Base-by-base conservation (phyloP, 2,329 filamentous ascomycete genomes). In the Lachnellula suecica region DNA sequence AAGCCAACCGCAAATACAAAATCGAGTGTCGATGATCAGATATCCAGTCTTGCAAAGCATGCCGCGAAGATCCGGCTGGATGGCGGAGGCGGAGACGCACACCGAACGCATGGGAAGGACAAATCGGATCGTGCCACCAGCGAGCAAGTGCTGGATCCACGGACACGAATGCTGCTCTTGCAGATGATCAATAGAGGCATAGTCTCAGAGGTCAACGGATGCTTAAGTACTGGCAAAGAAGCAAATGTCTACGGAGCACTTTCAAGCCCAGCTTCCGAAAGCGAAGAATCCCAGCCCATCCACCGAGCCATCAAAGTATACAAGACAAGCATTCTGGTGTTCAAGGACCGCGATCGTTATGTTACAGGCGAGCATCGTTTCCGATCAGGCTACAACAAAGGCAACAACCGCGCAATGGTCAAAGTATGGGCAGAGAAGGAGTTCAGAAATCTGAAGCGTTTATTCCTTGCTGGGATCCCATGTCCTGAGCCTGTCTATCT, bases 391-490 rank as follows among this genome's bases (percentile, higher is more conserved):
- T 94, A 93, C 68, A 94, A 93, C 73, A 97, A 97, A 77, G 88
- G 88, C 60, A 96, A 91, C 73, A 96, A 91, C 74, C 84, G 92
- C 44, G 91, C 93, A 61, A 97, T 97, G 93, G 93, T 99, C 61
- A 96, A 96, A 72, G 79, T 97, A 22, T 99, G 94, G 94, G 95
- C 95, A 0, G 93, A 99, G 74, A 99, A 99, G 74, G 94, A 99
- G 73, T 96, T 95, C 75, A 84, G 94, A 38, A 99, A 99, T 72
- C 72, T 99, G 65, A 86, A 91, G 61, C 82, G 94, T 51, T 87
- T 99, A 57, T 78, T 95, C 70, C 76, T 83, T 5, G 88, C 92
- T 7, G 90, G 89, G 7, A 96, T 99, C 49, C 88, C 91, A 5
- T 96, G 89, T 61, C 94, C 94, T 0, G 90, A 96, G 67, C 92